Evolutionary conservation across 1,284 basidiomycete species (phyloP), one percentile per base, ranked within the genome.

Genomic region (Naganishia liquefaciens): DNA sequence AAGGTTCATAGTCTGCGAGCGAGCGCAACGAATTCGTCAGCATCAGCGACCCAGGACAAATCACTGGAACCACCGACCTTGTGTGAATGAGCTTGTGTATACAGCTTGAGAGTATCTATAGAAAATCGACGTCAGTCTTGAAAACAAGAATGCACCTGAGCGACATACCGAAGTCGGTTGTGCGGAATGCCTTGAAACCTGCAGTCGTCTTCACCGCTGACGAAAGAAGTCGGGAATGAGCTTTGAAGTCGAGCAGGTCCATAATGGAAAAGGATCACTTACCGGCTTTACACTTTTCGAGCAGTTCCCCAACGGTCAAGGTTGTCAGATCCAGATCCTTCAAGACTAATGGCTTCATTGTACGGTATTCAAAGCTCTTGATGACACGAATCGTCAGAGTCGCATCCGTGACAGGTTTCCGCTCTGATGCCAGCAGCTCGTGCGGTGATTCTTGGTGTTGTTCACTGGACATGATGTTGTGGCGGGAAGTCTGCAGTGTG

Each of bases 321-420:
- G 81, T 82, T 69, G 88, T 87, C 64, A 96, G 84, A 76, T 99
- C 87, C 70, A 96, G 75, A 69, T 88, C 82, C 70, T 87, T 88
- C 53, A 98, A 82, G 40, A 99, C 88, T 68, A 97, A 84, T 72
- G 86, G 88, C 75, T 90, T 90, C 79, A 93, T 89, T 42, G 93
- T 94, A 60, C 95, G 86, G 76, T 86, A 98, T 74, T 88, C 88
- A 76, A 99, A 96, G 46, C 89, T 93, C 77, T 99, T 99, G 82
- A 99, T 92, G 69, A 98, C 84, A 39, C 95, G 87, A 49, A 98
- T 68, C 0, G 78, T 79, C n/a, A 79, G 63, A 3, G 75, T 76
- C 5, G 78, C 76, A 52, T 66, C 53, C 19, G 64, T 66, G 2
- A 62, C 52, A 2, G 64, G 64, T 37, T 66, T 60, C 2, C 21